Conservation (phyloP, 805 yeast genomes). For the Candida fluviatilis region DNA sequence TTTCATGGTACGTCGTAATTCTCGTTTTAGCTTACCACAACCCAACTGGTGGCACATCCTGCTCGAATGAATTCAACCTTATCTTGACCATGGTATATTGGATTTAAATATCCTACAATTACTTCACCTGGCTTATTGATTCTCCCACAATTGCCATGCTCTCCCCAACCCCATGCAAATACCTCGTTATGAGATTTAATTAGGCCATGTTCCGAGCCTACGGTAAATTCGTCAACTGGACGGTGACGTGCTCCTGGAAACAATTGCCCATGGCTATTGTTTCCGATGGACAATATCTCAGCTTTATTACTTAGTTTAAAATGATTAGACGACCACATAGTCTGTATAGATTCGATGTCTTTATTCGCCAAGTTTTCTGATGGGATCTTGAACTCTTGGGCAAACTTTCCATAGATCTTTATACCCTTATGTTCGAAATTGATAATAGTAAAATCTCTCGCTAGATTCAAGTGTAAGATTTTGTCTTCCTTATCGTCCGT, state of each 20-base stretch:
- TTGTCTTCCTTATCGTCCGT: conserved; percentile 9
- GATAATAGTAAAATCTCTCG: conserved; percentile 55
- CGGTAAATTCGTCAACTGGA: conserved; percentile 23
- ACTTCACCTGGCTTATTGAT: conserved; percentile 20
- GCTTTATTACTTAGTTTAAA: not conserved
- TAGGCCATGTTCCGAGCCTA: conserved; percentile 90
- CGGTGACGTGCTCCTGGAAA: conserved; percentile 16
- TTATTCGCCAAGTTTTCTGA: not conserved
- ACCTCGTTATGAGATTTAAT: conserved; percentile 36
- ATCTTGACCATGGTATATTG: conserved; percentile 18
- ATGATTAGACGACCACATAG: conserved; percentile 73
- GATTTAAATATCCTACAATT: conserved; percentile 34
- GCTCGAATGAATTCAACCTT: conserved; percentile 38
- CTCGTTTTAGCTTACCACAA: conserved; percentile 22
- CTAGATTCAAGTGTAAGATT: conserved; percentile 29
- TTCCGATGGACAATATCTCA: conserved; percentile 55
- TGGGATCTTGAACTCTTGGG: conserved; percentile 1
- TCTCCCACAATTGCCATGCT: conserved; percentile 90
- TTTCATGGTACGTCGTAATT: not conserved
- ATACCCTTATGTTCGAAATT: conserved; percentile 14
- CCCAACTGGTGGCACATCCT: conserved; percentile 72
- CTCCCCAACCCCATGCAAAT: conserved; percentile 97
- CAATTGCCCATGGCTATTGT: conserved; percentile 71
- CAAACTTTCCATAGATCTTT: conserved; percentile 15
- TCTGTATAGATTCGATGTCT: conserved; percentile 8